Conservation (phyloP, 768 basidiomycete species). For the Tylopilus felleus region DNA sequence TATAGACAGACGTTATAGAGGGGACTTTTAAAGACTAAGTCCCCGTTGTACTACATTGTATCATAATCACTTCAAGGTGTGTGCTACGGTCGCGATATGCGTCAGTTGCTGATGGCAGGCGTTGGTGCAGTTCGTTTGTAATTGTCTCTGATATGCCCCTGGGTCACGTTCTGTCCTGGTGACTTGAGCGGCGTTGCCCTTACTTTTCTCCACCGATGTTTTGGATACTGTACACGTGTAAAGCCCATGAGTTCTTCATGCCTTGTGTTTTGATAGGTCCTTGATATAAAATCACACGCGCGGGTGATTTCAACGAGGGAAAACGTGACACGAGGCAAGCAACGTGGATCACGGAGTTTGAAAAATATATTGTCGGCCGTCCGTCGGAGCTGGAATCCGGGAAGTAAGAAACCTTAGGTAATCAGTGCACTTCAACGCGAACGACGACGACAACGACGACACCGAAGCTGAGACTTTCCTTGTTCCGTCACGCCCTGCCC, state of each 20-base stretch:
- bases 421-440: constrained; percentile 12
- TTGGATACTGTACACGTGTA: constrained; percentile 19
- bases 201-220: constrained; percentile 6
- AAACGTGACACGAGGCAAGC: constrained; percentile 10
- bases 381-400: constrained; percentile 17
- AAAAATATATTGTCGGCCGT: constrained; percentile 10
- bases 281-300: constrained; percentile 11
- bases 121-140: constrained; percentile 10
- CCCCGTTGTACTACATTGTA: constrained; percentile 22
- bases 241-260: neutral
- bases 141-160: constrained; percentile 5
- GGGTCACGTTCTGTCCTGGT: constrained; percentile 9
- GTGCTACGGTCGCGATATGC: neutral
- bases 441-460: constrained; percentile 26
- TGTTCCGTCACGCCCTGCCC: constrained; percentile 5
- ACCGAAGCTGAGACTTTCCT: constrained; percentile 22
- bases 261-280: neutral
- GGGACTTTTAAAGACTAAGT: constrained; percentile 30
- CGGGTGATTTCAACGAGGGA: constrained; percentile 26
- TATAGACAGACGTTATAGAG: constrained; percentile 3
- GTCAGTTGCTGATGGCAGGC: neutral
- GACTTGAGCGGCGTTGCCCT: constrained; percentile 1
- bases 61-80: constrained; percentile 18
- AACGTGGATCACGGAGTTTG: constrained; percentile 22
- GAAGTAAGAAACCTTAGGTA: constrained; percentile 26